Evolutionary conservation across 2,329 filamentous ascomycete genomes (phyloP), one percentile per base, ranked within the genome.

Genomic region (Botryotinia convoluta): DNA sequence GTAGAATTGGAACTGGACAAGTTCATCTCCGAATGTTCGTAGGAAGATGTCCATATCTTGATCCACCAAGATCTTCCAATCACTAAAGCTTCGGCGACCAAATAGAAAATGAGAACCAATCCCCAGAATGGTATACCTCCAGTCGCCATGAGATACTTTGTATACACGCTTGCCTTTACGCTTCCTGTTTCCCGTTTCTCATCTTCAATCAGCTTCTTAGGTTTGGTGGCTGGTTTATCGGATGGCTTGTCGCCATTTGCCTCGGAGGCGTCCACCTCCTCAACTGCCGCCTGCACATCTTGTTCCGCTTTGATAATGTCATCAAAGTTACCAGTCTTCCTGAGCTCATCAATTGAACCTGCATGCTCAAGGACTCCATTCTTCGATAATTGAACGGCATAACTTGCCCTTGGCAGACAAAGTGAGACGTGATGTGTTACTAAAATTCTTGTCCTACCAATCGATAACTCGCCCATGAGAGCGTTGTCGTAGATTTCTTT

Each of bases 391-490:
- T 92, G 87, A 6, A 94, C 90, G 7, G 92, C 85, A 77, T 92
- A 95, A 77, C 91, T 92, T 20, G 93, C 90, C 79, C 87, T 87
- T 42, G 91, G 85, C 71, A 93, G 85, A 75, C 90, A 91, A 1
- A 95, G 84, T 4, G 88, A 87, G 29, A 93, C 89, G 77, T 95
- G 92, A 78, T 95, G 93, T 0, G 93, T 95, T 45, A 93, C 93
- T 14, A 95, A 83, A 60, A 95, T 92, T 39, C 92, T 85, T 1
- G 93, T 95, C 71, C 93, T 84, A 0, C 88, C 89, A 35, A 85
- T 82, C 73, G 90, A 89, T 10, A 95, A 86, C 57, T 91, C 87
- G 4, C 93, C 92, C 4, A 87, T 90, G 5, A 95, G 84, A 73
- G 91, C 93, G 74, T 92, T 87, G 74, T 94, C 91, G 76, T 92